Conservation (phyloP, 2,329 filamentous ascomycete species). For the Talaromyces amestolkiae region DNA sequence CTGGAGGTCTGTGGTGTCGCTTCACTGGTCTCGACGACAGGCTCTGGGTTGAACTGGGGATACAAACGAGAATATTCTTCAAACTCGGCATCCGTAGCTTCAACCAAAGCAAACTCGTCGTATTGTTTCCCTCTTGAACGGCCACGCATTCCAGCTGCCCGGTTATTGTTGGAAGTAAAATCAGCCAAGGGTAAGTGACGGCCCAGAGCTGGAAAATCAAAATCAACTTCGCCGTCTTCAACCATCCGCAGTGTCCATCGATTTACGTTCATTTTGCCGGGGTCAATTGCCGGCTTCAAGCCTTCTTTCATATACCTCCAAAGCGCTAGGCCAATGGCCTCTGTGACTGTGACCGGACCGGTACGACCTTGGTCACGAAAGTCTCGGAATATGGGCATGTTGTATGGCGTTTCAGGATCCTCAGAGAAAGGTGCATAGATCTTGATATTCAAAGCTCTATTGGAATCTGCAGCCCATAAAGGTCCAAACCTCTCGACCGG, state of each 20-base stretch:
- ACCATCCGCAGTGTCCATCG: constrained; percentile 66
- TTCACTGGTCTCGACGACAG: constrained; percentile 31
- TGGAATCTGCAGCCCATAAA: constrained; percentile 60
- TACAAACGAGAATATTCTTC: constrained; percentile 59
- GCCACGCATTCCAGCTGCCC: constrained; percentile 53
- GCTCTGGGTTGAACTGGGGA: constrained; percentile 47
- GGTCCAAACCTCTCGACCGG: constrained; percentile 61
- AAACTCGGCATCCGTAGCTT: constrained; percentile 56
- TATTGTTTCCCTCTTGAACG: constrained; percentile 62
- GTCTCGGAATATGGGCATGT: constrained; percentile 56
- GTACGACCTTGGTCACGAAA: constrained; percentile 53
- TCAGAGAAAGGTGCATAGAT: constrained; percentile 61
- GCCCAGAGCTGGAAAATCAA: constrained; percentile 61
- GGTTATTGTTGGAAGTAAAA: constrained; percentile 67
- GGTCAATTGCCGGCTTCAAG: constrained; percentile 52
- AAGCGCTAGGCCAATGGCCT: constrained; percentile 63
- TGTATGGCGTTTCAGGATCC: constrained; percentile 55
- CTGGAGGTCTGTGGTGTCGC: constrained; percentile 26
- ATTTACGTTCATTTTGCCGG: constrained; percentile 58
- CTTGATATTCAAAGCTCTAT: constrained; percentile 61
- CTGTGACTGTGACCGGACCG: constrained; percentile 55
- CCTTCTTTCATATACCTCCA: constrained; percentile 61
- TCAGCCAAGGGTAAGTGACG: constrained; percentile 59
- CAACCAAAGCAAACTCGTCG: constrained; percentile 65
- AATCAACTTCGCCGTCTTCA: constrained; percentile 65